phyloP scores from a whole-genome alignment of 2,329 filamentous ascomycete species.

The Claviceps monticola region DNA sequence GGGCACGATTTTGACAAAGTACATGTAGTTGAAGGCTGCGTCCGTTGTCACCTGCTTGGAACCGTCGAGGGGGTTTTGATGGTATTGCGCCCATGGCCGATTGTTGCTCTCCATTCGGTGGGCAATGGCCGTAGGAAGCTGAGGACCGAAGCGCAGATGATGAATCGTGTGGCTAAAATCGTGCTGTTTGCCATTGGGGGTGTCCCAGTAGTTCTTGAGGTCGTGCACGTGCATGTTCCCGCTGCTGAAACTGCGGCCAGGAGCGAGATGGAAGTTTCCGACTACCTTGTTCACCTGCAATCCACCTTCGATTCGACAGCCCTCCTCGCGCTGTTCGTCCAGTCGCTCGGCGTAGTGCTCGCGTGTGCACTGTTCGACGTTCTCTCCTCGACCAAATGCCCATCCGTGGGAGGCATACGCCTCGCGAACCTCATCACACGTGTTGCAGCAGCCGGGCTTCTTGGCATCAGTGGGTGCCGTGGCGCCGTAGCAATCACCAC shows the following conservation, averaged over 20 bases:
- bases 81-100: constrained; percentile 70
- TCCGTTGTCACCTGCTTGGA: constrained; percentile 66
- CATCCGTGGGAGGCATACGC: constrained; percentile 83
- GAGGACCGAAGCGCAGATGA: constrained; percentile 80
- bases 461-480: constrained; percentile 52
- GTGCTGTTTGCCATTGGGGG: constrained; percentile 53
- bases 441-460: constrained; percentile 91
- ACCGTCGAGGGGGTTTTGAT: constrained; percentile 79
- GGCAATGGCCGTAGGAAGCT: constrained; percentile 60
- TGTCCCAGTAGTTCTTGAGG: constrained; percentile 85
- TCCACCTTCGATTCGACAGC: constrained; percentile 83
- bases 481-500: constrained; percentile 85
- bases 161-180: constrained; percentile 86
- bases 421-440: constrained; percentile 90
- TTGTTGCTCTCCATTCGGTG: constrained; percentile 40
- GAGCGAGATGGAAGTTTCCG: constrained; percentile 96
- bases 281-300: constrained; percentile 97
- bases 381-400: constrained; percentile 87
- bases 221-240: constrained; percentile 98
- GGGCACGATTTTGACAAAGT: constrained; percentile 96
- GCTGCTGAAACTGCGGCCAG: constrained; percentile 88
- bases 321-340: constrained; percentile 77
- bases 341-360: constrained; percentile 88
- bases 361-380: constrained; percentile 86
- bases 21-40: constrained; percentile 91